phyloP scores from a whole-genome alignment of 768 basidiomycete genomes.

The Mycena polygramma region DNA sequence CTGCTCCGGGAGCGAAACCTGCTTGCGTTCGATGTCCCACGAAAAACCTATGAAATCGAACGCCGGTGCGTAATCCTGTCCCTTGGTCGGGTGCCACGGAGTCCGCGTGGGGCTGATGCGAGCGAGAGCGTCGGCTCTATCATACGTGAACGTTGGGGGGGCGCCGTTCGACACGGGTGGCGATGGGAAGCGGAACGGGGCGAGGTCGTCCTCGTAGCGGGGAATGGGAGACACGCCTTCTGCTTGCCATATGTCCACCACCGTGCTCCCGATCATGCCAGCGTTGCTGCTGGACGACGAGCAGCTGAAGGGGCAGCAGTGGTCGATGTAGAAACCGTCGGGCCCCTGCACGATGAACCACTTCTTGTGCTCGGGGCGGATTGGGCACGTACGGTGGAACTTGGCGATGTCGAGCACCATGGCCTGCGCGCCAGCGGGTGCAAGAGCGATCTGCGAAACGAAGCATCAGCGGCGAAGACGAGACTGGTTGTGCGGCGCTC shows the following conservation, averaged over 20 bases:
- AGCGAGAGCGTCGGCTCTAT: too few relatives aligned
- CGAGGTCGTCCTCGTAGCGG: too few relatives aligned
- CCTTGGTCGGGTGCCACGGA: too few relatives aligned
- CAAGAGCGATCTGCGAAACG: conserved; percentile 5
- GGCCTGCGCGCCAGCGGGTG: conserved; percentile 2
- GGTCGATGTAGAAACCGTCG: conserved; percentile 37
- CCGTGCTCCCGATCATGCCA: too few relatives aligned
- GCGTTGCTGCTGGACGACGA: too few relatives aligned
- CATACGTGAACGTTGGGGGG: too few relatives aligned
- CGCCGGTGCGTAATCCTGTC: too few relatives aligned
- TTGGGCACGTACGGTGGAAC: conserved; percentile 35
- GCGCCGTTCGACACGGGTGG: too few relatives aligned
- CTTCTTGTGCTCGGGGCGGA: conserved; percentile 31
- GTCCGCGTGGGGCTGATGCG: too few relatives aligned
- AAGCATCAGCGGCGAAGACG: background rate
- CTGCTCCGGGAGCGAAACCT: background rate
- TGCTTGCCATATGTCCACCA: too few relatives aligned
- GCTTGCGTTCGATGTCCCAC: background rate
- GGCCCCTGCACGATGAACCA: conserved; percentile 35
- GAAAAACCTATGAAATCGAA: background rate
- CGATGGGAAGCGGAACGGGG: too few relatives aligned
- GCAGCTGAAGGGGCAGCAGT: conserved; percentile 16
- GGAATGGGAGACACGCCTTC: too few relatives aligned
- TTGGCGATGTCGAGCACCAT: conserved; percentile 23
- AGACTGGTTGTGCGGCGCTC: background rate